Conservation (phyloP, 2,329 filamentous ascomycete species). For the Parasarocladium wereldwijsianum region DNA sequence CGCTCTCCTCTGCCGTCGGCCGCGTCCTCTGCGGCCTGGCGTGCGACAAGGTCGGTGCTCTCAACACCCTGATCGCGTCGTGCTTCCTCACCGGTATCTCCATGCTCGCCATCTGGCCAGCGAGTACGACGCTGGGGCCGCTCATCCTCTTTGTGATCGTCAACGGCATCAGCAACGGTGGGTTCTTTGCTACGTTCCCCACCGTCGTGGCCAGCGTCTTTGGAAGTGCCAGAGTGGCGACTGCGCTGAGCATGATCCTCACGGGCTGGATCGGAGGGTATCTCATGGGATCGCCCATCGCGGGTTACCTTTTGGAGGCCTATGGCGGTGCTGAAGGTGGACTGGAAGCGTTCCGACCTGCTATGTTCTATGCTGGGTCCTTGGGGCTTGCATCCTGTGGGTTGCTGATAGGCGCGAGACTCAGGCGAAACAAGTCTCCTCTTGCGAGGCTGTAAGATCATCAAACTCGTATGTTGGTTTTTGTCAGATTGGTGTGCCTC, state of each 20-base stretch:
- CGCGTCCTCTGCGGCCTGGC: conserved; percentile 37
- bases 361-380: conserved; percentile 46
- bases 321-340: conserved; percentile 34
- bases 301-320: conserved; percentile 41
- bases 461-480: no score
- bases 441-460: conserved; percentile 14
- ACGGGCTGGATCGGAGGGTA: conserved; percentile 48
- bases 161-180: conserved; percentile 46
- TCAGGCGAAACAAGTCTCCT: conserved; percentile 23
- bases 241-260: conserved; percentile 47
- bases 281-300: conserved; percentile 44
- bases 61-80: conserved; percentile 38
- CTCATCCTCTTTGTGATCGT: conserved; percentile 41
- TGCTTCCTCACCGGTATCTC: conserved; percentile 38
- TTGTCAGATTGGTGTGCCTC: no score
- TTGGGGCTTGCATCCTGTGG: conserved; percentile 29
- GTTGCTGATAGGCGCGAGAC: conserved; percentile 25
- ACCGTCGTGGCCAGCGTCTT: conserved; percentile 47
- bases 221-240: conserved; percentile 35
- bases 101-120: conserved; percentile 47
- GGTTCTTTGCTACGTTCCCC: conserved; percentile 48
- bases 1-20: conserved; percentile 43
- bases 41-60: conserved; percentile 36
- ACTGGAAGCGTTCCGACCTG: conserved; percentile 39
- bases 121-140: conserved; percentile 36